phyloP scores from a whole-genome alignment of 805 yeast genomes.

The Wickerhamomyces mucosus region DNA sequence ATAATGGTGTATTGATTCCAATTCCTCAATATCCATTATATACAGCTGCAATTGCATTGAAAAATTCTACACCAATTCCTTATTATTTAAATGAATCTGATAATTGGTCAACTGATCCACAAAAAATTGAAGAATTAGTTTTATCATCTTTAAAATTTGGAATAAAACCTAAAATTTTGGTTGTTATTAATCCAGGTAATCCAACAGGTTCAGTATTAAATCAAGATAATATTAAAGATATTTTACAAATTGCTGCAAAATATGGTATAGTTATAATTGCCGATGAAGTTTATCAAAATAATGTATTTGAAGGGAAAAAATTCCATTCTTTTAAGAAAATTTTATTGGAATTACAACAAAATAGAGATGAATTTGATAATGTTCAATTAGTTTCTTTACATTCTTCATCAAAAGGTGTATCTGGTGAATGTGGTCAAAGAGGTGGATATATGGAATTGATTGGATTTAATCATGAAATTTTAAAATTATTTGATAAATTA shows the following conservation, averaged over 20 bases:
- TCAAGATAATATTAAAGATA: constrained; percentile 54
- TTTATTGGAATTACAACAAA: constrained; percentile 51
- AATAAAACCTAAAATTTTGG: constrained; percentile 65
- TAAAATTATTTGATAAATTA: constrained; percentile 66
- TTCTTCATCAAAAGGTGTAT: constrained; percentile 95
- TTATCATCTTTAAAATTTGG: constrained; percentile 39
- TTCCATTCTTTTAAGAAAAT: constrained; percentile 82
- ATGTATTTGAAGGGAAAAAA: constrained; percentile 71
- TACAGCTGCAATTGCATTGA: constrained; percentile 87
- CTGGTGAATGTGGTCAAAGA: constrained; percentile 99
- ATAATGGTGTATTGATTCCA: constrained; percentile 79
- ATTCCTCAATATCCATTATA: constrained; percentile 97
- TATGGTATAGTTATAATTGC: constrained; percentile 83
- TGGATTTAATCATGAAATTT: constrained; percentile 66
- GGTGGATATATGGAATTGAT: constrained; percentile 97
- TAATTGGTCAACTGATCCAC: constrained; percentile 77
- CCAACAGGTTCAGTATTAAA: constrained; percentile 89
- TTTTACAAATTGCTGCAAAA: constrained; percentile 74
- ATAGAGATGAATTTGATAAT: constrained; percentile 44
- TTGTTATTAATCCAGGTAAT: constrained; percentile 95
- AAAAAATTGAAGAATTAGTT: constrained; percentile 48
- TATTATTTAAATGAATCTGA: constrained; percentile 75
- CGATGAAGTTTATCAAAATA: constrained; percentile 97
- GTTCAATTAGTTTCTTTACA: constrained; percentile 91
- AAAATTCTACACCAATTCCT: constrained; percentile 74